Conservation (phyloP, 192 early-diverging fungal species). For the Entomortierella beljakovae region DNA sequence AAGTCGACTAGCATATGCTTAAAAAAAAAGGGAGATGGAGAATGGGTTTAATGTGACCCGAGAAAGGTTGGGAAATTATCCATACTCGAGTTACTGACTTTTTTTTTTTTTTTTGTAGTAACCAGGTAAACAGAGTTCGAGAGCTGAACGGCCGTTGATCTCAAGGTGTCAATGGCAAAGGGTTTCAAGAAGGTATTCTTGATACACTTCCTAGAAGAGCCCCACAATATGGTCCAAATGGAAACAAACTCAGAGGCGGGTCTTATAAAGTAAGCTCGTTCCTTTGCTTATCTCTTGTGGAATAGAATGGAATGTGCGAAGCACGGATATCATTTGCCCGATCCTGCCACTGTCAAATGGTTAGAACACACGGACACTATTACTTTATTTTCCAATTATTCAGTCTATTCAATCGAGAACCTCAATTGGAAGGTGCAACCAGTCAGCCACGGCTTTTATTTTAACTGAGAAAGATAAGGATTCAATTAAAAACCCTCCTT, state of each 20-base stretch:
- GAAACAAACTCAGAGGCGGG: background rate
- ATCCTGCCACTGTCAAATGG: background rate
- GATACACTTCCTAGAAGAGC: background rate
- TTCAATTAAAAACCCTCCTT: background rate
- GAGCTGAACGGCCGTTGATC: no score
- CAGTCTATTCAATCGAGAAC: slow-evolving; percentile 9
- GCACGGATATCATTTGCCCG: background rate
- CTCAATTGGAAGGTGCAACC: background rate
- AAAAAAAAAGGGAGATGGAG: background rate
- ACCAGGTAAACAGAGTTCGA: no score
- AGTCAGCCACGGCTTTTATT: background rate
- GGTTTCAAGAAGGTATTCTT: background rate
- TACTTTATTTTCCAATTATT: background rate
- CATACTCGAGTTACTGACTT: no score
- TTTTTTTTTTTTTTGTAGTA: no score
- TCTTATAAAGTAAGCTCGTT: background rate
- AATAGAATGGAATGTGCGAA: slow-evolving; percentile 9
- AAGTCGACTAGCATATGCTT: slow-evolving; percentile 6
- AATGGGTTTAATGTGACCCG: background rate
- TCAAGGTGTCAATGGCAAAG: background rate
- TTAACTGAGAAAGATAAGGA: background rate
- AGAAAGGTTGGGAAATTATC: background rate
- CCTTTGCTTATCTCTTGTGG: slow-evolving; percentile 10
- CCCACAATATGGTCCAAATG: background rate
- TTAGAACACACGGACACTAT: slow-evolving; percentile 5